phyloP scores from a whole-genome alignment of 2,329 filamentous ascomycete species.

The Fusarium drepaniforme region DNA sequence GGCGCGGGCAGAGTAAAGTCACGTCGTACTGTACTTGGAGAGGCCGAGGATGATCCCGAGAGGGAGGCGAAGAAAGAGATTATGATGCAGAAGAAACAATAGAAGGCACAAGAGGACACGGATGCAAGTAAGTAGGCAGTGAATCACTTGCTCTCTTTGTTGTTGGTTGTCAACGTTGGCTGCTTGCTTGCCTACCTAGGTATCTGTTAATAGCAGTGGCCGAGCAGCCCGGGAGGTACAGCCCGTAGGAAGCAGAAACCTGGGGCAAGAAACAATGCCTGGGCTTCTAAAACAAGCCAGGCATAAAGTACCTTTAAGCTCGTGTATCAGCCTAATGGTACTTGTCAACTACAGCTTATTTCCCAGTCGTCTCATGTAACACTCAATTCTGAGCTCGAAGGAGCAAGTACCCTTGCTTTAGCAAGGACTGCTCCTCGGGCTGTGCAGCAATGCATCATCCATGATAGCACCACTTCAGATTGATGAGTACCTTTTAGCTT shows the following conservation, averaged over 20 bases:
- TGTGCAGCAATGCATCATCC: constrained; percentile 30
- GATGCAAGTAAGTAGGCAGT: constrained; percentile 11
- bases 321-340: constrained; percentile 20
- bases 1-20: constrained; percentile 23
- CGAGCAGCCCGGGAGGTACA: constrained; percentile 25
- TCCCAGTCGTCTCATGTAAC: constrained; percentile 10
- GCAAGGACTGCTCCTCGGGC: constrained; percentile 13
- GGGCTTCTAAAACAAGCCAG: constrained; percentile 25
- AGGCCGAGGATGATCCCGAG: constrained; percentile 33
- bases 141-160: constrained; percentile 17
- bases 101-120: neutral
- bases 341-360: constrained; percentile 17
- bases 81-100: constrained; percentile 9
- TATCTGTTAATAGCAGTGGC: constrained; percentile 2
- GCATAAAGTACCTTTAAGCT: constrained; percentile 22
- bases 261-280: constrained; percentile 36
- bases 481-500: neutral
- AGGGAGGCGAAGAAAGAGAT: neutral
- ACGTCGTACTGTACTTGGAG: constrained; percentile 6
- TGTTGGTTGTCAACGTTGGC: constrained; percentile 12
- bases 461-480: constrained; percentile 19
- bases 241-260: constrained; percentile 16
- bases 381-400: neutral
- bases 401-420: neutral
- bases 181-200: neutral